These are phyloP conservation scores for Rhododendron vialii DNA, from an alignment of 148 eudicot genomes.

Conservation along the genomic window DNA sequence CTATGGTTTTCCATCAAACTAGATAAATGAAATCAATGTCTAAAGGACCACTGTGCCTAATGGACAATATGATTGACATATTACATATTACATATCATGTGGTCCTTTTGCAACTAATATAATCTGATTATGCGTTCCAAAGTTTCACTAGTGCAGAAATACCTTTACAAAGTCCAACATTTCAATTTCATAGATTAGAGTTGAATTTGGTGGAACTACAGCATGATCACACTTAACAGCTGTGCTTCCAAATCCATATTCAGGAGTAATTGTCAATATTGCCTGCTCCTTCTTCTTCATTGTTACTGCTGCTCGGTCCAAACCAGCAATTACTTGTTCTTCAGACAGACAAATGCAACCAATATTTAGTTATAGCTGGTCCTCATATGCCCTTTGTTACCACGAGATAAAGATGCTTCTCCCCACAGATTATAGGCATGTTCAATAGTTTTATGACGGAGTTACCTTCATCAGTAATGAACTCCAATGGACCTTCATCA, in stretches of 20 bases:
- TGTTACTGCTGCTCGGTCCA: slow-evolving; percentile 56
- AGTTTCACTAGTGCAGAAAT: neutral
- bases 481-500: slow-evolving; percentile 52
- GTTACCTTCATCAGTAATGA: slow-evolving; percentile 64
- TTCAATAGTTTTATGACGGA: neutral
- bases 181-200: slow-evolving; percentile 50
- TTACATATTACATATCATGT: neutral
- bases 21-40: neutral
- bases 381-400: neutral
- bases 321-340: slow-evolving; percentile 64
- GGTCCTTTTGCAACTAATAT: neutral
- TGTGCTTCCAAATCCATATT: slow-evolving; percentile 49
- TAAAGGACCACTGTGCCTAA: neutral
- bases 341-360: slow-evolving; percentile 6
- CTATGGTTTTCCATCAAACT: neutral
- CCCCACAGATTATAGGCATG: neutral
- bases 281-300: slow-evolving; percentile 63
- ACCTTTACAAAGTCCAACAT: slow-evolving; percentile 62
- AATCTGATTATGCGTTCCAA: neutral
- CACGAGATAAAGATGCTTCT: neutral
- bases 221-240: slow-evolving; percentile 46
- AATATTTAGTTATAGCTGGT: neutral
- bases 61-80: neutral
- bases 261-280: slow-evolving; percentile 42
- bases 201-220: slow-evolving; percentile 46